Evolutionary conservation across 2,329 filamentous ascomycete species (phyloP), one percentile per base, ranked within the genome.

Genomic region (Penicillium sclerotigenum): DNA sequence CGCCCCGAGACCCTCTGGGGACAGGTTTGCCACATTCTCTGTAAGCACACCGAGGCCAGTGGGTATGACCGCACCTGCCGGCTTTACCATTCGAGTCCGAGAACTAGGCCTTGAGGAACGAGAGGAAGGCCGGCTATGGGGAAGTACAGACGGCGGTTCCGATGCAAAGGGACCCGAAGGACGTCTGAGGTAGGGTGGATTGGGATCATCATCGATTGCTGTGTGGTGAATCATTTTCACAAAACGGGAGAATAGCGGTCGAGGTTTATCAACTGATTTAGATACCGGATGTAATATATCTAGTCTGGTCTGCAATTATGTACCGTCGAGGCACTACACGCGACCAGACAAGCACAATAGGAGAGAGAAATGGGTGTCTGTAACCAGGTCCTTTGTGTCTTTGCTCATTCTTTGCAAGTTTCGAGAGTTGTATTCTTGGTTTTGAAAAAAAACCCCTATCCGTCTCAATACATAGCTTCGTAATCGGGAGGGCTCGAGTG

Each of bases 211-310:
- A 29, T 66, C 64, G 46, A 65, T 16, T 37, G 62, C 54, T 22
- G 64, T 57, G 52, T 62, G 62, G 57, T 66, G 63, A 59, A 66
- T 60, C 63, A 66, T 66, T 58, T 58, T 65, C 42, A 46, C 43
- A 37, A 59, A 48, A 14, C 28, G 38, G 18, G 28, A 33, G 28
- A 52, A 38, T 29, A 47, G 36, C 48, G 28, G 41, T 48, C 31
- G 18, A 34, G 28, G 18, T 24, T 41, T 20, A 16, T 10, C 41
- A n/a, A 28, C 13, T 18, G 26, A 43, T 29, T 28, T 40, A 16
- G 8, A 37, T 28, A 18, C 50, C 29, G 37, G 37, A 24, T 38
- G 24, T 7, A 34, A 26, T 43, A 43, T 51, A 51, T 34, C 37
- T 26, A 42, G 24, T 34, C 4, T 51, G 16, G 28, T 22, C 11